Base-by-base conservation (phyloP, 1,139 yeast species). In the Chernovozyma aurita region DNA sequence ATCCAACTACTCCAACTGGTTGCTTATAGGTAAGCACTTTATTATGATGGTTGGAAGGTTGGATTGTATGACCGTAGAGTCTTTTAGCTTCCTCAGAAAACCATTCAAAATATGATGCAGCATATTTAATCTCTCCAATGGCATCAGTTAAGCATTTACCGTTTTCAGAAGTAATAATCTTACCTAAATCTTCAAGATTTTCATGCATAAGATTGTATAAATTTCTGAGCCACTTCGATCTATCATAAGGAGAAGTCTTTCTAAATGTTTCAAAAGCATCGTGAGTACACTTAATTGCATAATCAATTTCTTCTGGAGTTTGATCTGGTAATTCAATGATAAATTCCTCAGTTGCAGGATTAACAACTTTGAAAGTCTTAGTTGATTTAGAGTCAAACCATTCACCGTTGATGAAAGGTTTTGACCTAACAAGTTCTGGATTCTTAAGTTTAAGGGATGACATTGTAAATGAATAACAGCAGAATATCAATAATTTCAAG, bases 341-440 rank as follows among this genome's bases (percentile, higher is more conserved):
- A 20, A 63, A 61, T 39, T 74, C 71, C 24, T 68, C 75, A 31
- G 81, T 78, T 1, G 94, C 94, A 3, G 96, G 96, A 56, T 87
- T 88, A 27, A 59, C 57, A 18, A 86, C 95, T 26, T 73, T 65
- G 57, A 85, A 86, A 14, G 76, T 68, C 38, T 72, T 72, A 18
- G 70, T 59, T 15, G 79, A 65, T 31, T 65, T 61, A 18, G 78
- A 68, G 16, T 59, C 52, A 33, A 73, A 57, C 88, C 95, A 87
- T 49, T 78, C 62, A 34, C 95, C 95, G 47, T 83, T 76, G 55
- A 86, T 67, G 48, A 65, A 78, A 15, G 86, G 80, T 40, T 74
- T 71, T 29, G 74, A 59, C 50, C 75, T 70, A 39, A 85, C 49
- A 36, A 86, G 71, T 12, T 71, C 73, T 14, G 77, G 72, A 55